These are phyloP conservation scores for Artomyces pyxidatus DNA, from an alignment of 768 basidiomycete species.

Conservation along the genomic window DNA sequence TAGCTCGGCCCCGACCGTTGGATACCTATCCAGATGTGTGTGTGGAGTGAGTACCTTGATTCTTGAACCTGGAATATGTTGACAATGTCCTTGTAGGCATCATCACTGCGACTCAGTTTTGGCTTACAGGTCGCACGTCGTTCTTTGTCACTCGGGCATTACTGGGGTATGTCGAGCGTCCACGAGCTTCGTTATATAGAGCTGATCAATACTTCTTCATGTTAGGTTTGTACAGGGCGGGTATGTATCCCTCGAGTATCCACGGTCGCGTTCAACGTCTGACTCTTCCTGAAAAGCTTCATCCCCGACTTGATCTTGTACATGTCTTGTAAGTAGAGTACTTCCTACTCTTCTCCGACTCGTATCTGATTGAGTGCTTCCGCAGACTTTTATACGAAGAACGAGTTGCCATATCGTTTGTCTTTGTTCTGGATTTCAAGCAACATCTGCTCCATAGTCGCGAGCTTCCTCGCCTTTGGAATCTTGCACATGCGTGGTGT, in stretches of 20 bases:
- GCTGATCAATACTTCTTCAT: slow-evolving; percentile 25
- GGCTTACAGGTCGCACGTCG: slow-evolving; percentile 38
- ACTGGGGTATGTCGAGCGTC: slow-evolving; percentile 20
- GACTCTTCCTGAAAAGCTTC: slow-evolving; percentile 22
- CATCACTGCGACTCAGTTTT: slow-evolving; percentile 46
- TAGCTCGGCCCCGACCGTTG: slow-evolving; percentile 48
- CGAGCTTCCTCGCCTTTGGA: slow-evolving; percentile 53
- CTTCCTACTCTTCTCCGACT: background rate
- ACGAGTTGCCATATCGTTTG: slow-evolving; percentile 25
- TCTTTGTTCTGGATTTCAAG: slow-evolving; percentile 17
- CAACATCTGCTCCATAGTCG: slow-evolving; percentile 8
- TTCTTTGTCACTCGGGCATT: slow-evolving; percentile 38
- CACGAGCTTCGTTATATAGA: background rate
- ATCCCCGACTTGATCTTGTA: slow-evolving; percentile 40
- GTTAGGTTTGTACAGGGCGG: slow-evolving; percentile 48
- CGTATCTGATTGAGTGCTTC: background rate
- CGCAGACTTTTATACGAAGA: slow-evolving; percentile 44
- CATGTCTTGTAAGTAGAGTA: slow-evolving; percentile 30
- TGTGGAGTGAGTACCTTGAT: slow-evolving; percentile 13
- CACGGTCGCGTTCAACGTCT: too few relatives aligned
- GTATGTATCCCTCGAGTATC: slow-evolving; percentile 22
- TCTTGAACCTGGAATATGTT: background rate
- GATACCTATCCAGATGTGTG: slow-evolving; percentile 45
- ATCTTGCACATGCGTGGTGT: slow-evolving; percentile 51
- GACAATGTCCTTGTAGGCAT: slow-evolving; percentile 41